These are phyloP conservation scores for Chrysoporthe puriensis DNA, from an alignment of 2,329 filamentous ascomycete species.

Conservation along the genomic window DNA sequence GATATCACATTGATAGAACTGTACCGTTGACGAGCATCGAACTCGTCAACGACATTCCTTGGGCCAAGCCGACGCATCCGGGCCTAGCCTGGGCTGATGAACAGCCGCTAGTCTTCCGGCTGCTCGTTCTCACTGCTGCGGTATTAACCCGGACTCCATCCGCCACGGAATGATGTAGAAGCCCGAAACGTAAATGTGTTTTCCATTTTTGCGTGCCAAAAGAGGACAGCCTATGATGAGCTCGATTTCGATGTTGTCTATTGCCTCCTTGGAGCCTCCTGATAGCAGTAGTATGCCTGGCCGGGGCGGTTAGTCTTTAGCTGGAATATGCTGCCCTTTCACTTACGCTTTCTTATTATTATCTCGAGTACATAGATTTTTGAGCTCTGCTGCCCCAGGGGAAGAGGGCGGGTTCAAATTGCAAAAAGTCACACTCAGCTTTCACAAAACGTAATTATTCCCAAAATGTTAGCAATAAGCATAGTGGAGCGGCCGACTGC, in stretches of 20 bases:
- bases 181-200: not conserved
- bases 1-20: no score
- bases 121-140: not conserved
- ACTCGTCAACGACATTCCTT: not conserved
- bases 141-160: not conserved
- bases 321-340: not conserved
- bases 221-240: not conserved
- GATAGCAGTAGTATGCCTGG: not conserved
- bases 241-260: no score
- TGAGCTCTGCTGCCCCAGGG: not conserved
- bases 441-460: not conserved
- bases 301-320: not conserved
- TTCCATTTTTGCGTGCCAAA: not conserved
- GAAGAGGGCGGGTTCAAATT: not conserved
- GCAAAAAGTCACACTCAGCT: not conserved
- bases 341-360: not conserved
- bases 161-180: not conserved
- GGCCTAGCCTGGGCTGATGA: no score
- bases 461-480: not conserved
- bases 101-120: not conserved
- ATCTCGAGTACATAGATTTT: not conserved
- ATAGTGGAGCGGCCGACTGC: not conserved
- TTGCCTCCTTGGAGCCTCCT: no score
- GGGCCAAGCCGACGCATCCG: not conserved
- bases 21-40: not conserved